phyloP scores from a whole-genome alignment of 1,284 basidiomycete species.

The Cutaneotrichosporon sp. region DNA sequence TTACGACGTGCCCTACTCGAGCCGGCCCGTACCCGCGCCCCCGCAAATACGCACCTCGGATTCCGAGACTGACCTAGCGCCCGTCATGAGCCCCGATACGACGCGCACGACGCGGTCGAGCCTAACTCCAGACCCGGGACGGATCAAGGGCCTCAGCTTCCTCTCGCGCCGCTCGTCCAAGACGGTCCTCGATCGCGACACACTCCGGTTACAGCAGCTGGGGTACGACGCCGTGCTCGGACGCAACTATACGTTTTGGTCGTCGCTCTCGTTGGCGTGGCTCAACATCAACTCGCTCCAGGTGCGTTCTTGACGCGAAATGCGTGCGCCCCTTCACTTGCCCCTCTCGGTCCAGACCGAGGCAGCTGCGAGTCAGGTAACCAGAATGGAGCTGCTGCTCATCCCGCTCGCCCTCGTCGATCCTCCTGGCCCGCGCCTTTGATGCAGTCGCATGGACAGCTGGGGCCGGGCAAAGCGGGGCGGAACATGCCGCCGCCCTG shows the following conservation, averaged over 20 bases:
- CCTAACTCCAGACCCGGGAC: not conserved
- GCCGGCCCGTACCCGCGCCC: constrained; percentile 41
- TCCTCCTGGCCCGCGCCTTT: not conserved
- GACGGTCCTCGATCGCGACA: constrained; percentile 43
- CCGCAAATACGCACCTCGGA: constrained; percentile 17
- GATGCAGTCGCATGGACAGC: not conserved
- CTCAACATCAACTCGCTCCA: constrained; percentile 48
- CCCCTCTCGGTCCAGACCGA: not conserved
- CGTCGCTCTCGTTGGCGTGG: constrained; percentile 46
- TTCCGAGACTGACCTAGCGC: constrained; percentile 1
- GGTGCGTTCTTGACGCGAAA: constrained; percentile 27
- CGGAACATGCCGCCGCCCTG: not conserved
- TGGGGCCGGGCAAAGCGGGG: not conserved
- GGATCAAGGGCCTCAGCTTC: constrained; percentile 8
- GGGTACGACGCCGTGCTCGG: constrained; percentile 52
- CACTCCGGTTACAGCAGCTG: constrained; percentile 44
- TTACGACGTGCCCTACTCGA: constrained; percentile 32
- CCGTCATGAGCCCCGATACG: constrained; percentile 10
- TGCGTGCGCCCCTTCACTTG: not conserved
- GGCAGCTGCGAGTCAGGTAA: not conserved
- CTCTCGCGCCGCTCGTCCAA: constrained; percentile 8
- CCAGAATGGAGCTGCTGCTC: not conserved
- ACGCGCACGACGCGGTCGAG: constrained; percentile 12
- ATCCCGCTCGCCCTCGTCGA: not conserved
- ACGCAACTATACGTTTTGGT: constrained; percentile 52